Evolutionary conservation across 345 rosid genomes (phyloP), one percentile per base, ranked within the genome.

Genomic region (Aethionema arabicum): DNA sequence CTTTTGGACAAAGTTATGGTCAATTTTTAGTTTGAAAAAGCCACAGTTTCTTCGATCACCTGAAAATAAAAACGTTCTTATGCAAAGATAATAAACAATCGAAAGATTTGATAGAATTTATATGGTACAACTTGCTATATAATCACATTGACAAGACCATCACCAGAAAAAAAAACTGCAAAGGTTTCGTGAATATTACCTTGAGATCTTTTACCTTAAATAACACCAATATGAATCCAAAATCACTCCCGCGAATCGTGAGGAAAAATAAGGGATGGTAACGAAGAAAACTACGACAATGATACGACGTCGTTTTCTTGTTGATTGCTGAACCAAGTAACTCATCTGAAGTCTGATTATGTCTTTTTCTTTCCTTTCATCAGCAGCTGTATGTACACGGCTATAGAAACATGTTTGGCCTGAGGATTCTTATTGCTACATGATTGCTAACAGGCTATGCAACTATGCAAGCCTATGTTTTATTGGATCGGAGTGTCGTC

Each of bases 391-490:
- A 54, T 69, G 44, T 69, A 69, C 73, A 69, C 37, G 48, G 45
- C 67, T 3, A 46, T 47, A 62, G 37, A 10, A 53, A 44, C 12
- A 9, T 31, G 11, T 8, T 33, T 52, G 35, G 40, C 11, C 30
- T 11, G 33, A 36, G 3, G 3, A 45, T 60, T 30, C 30, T 68
- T 42, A 61, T 54, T 52, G 67, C 30, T 64, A n/a, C 37, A 43
- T 30, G 37, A 12, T 36, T 21, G 27, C 27, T 41, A 35, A 32
- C 46, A 59, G 4, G n/a, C n/a, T n/a, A 21, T 1, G 2, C 27
- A 21, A 62, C 73, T 61, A 69, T 69, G 68, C 52, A 1, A 57
- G 65, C 74, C 74, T 70, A 36, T 57, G 74, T 43, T 70, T 70
- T 57, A 70, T 58, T 51, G 70, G 70, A 13, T 71, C 70, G 0